These are phyloP conservation scores for Nakataea oryzae DNA, from an alignment of 2,329 filamentous ascomycete species.

Conservation along the genomic window DNA sequence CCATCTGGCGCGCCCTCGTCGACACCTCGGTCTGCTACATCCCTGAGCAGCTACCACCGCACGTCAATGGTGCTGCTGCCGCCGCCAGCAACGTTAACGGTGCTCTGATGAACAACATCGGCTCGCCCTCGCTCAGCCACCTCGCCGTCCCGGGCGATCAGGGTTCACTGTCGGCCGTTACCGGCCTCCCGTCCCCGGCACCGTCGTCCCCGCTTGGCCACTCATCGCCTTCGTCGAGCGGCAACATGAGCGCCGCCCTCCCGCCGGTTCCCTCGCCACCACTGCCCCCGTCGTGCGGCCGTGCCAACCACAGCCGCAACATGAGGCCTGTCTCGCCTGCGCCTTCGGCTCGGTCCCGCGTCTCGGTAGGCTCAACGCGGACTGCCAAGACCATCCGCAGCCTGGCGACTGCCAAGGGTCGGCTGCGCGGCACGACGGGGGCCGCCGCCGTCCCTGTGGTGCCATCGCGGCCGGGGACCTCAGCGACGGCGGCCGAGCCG, in stretches of 20 bases:
- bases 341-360: conserved; percentile 12
- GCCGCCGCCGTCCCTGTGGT: conserved; percentile 2
- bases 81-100: background rate
- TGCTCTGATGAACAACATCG: background rate
- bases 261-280: background rate
- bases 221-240: background rate
- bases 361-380: conserved; percentile 23
- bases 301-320: conserved; percentile 3
- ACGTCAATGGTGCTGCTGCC: conserved; percentile 1
- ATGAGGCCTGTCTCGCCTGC: conserved; percentile 7
- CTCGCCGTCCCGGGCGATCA: no score
- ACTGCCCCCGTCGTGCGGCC: background rate
- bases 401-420: background rate
- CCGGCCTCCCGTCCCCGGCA: no score
- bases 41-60: conserved; percentile 20
- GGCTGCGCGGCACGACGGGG: conserved; percentile 5
- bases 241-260: background rate
- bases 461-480: background rate
- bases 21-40: conserved; percentile 35
- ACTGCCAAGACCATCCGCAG: conserved; percentile 19
- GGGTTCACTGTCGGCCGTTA: no score
- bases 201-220: background rate
- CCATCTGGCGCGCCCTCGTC: conserved; percentile 38
- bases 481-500: background rate
- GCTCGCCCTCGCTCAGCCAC: background rate